Evolutionary conservation across 192 early-diverging fungal species (phyloP).

Genomic region (Gryganskiella cystojenkinii): DNA sequence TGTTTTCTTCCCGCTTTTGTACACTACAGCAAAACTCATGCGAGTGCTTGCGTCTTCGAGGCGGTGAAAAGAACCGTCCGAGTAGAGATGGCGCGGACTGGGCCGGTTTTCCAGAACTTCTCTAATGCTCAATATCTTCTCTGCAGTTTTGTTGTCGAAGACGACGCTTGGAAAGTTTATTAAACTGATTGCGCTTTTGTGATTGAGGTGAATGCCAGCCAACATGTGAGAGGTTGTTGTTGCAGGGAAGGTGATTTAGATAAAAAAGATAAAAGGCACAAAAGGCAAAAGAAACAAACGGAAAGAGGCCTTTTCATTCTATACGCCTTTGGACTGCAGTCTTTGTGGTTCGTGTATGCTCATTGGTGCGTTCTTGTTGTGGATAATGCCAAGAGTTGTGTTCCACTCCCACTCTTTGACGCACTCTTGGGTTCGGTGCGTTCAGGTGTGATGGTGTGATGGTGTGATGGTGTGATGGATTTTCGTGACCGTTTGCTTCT

Average conservation of each 20-base stretch:
- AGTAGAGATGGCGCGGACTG: not conserved
- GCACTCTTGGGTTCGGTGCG: too few species aligned
- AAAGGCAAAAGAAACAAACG: too few species aligned
- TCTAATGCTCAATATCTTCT: not conserved
- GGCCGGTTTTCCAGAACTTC: not conserved
- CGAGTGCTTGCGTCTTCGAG: not conserved
- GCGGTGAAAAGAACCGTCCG: not conserved
- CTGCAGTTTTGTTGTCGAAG: not conserved
- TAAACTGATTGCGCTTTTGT: not conserved
- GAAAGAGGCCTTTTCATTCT: too few species aligned
- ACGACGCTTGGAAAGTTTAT: not conserved
- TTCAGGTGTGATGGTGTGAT: too few species aligned
- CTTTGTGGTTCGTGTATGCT: too few species aligned
- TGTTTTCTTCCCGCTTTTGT: not conserved
- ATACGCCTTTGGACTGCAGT: too few species aligned
- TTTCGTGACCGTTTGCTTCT: too few species aligned
- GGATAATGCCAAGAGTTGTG: too few species aligned
- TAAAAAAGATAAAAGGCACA: not conserved
- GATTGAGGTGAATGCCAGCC: not conserved
- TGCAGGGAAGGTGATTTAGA: not conserved
- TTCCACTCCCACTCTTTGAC: too few species aligned
- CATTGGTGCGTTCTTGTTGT: too few species aligned
- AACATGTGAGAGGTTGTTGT: not conserved
- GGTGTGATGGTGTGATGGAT: too few species aligned
- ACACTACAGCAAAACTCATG: not conserved